Evolutionary conservation across 2,329 filamentous ascomycete genomes (phyloP), one percentile per base, ranked within the genome.

Genomic region (Chaetothyriales sp.): DNA sequence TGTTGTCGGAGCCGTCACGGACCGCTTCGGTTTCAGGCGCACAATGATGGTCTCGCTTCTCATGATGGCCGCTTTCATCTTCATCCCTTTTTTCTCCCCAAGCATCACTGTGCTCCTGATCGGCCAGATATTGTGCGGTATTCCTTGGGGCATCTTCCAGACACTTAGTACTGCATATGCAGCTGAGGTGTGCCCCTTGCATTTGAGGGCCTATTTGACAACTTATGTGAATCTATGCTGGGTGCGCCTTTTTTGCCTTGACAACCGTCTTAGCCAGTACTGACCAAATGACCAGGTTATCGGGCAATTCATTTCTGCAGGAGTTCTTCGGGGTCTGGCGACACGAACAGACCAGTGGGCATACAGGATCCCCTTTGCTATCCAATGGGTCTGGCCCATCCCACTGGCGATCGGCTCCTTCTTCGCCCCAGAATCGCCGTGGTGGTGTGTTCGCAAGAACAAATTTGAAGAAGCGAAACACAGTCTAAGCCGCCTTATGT

Each of bases 1-100:
- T 56, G 69, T 83, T 62, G 83, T 82, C 61, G 82, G 82, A 40
- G 78, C 73, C 64, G 66, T 82, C 45, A 78, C 80, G n/a, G 81
- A 85, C 33, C 73, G 76, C 18, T 79, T 80, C 58, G 80, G 80
- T 18, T 83, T 82, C 63, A 73, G 79, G 15, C 78, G 76, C 63
- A 83, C 80, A 18, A 74, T 85, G 54, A 77, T 84, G 51, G 69
- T 61, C 18, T 79, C 77, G 43, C 70, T 85, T 47, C 61, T 71
- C 29, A 72, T 58, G 63, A 79, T 65, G 20, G 53, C 54, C 18
- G 56, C 50, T 5, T 60, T 61, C 44, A 56, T 63, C 53, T 69
- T 70, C 56, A 56, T 69, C 18, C 52, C 60, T 4, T 69, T 70
- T 59, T 70, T 70, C 51, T 66, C 68, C 0, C 55, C 60, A 9